phyloP scores from a whole-genome alignment of 1,284 basidiomycete species.

The Cerioporus squamosus region DNA sequence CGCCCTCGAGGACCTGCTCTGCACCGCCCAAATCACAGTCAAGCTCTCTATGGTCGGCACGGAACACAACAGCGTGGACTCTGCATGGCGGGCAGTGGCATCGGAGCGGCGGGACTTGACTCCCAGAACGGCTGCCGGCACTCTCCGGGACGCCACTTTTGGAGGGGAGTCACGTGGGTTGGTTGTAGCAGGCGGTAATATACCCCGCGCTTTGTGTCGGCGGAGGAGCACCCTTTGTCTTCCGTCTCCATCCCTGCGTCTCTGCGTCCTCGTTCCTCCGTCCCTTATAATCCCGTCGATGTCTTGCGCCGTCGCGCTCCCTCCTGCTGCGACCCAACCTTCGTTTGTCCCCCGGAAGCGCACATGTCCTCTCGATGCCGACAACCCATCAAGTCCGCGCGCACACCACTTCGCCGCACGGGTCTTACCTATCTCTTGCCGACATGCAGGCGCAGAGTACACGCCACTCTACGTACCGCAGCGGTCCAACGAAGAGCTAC shows the following conservation, averaged over 20 bases:
- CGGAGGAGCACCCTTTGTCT: conserved; percentile 27
- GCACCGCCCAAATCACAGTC: not conserved
- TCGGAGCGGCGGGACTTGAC: conserved; percentile 18
- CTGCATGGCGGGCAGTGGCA: conserved; percentile 21
- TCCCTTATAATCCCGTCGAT: conserved; percentile 26
- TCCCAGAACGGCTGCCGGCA: conserved; percentile 17
- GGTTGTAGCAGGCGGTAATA: conserved; percentile 18
- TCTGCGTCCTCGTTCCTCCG: conserved; percentile 15
- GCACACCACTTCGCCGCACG: conserved; percentile 36
- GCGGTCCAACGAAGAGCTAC: conserved; percentile 19
- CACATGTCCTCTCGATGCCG: conserved; percentile 39
- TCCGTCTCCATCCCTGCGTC: conserved; percentile 21
- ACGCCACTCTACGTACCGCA: conserved; percentile 29
- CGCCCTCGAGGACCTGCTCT: not conserved
- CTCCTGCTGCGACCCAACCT: conserved; percentile 12
- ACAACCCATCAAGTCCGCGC: conserved; percentile 30
- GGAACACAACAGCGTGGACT: conserved; percentile 28
- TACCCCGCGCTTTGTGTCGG: conserved; percentile 23
- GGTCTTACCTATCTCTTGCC: conserved; percentile 36
- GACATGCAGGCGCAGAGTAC: conserved; percentile 31
- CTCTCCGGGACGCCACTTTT: conserved; percentile 4
- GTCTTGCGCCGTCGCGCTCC: conserved; percentile 25
- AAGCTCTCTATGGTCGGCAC: conserved; percentile 7
- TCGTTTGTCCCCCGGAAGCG: conserved; percentile 33
- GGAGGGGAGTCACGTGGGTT: conserved; percentile 24